These are phyloP conservation scores for Globisporangium abappressorium DNA, from an alignment of 352 stramenopile species.

Conservation along the genomic window DNA sequence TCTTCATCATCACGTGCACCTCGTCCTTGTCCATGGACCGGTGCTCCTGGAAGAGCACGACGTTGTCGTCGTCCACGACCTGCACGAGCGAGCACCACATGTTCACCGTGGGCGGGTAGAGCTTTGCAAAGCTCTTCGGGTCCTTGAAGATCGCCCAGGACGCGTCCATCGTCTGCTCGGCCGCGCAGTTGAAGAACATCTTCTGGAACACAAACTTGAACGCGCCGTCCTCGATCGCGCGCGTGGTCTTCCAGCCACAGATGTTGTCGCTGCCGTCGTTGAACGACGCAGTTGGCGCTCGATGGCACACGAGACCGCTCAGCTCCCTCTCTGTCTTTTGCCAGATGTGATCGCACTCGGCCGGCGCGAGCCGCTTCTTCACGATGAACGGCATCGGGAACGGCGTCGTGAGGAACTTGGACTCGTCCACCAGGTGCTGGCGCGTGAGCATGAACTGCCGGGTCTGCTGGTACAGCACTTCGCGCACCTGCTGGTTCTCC, in stretches of 20 bases:
- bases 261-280: slow-evolving; percentile 4
- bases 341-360: slow-evolving; percentile 16
- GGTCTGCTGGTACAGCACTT: slow-evolving; percentile 12
- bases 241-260: slow-evolving; percentile 17
- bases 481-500: slow-evolving; percentile 16
- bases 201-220: slow-evolving; percentile 24
- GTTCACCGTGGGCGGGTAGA: slow-evolving; percentile 16
- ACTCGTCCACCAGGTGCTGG: slow-evolving; percentile 10
- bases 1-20: slow-evolving; percentile 20
- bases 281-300: not conserved
- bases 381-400: slow-evolving; percentile 20
- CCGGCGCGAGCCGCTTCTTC: slow-evolving; percentile 11
- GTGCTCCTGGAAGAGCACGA: slow-evolving; percentile 23
- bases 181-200: slow-evolving; percentile 3
- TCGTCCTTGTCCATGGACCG: slow-evolving; percentile 18
- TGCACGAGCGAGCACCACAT: slow-evolving; percentile 21
- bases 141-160: slow-evolving; percentile 15
- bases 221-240: slow-evolving; percentile 15
- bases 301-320: slow-evolving; percentile 1
- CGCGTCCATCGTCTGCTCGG: slow-evolving; percentile 5
- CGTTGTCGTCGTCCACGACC: slow-evolving; percentile 17
- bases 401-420: not conserved
- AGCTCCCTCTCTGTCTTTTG: slow-evolving; percentile 14
- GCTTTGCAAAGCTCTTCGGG: slow-evolving; percentile 14
- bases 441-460: slow-evolving; percentile 15